Evolutionary conservation across 2,329 filamentous ascomycete species (phyloP), one percentile per base, ranked within the genome.

Genomic region (Neofusicoccum ribis): DNA sequence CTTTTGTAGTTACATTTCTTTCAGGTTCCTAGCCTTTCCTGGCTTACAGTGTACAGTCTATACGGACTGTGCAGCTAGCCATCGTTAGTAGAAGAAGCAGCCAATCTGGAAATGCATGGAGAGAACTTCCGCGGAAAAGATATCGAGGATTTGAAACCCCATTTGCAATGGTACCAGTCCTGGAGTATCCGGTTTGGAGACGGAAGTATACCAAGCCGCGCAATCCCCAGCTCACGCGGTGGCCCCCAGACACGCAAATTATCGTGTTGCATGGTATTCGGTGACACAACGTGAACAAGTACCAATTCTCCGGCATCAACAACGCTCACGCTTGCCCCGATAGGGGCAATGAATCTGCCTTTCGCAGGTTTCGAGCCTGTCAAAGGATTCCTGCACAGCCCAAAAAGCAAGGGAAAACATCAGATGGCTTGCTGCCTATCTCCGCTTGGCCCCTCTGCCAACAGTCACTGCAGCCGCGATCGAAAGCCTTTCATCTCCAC

Each of bases 211-310:
- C 12, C 41, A 46, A 9, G 37, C 12, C 0, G 7, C 20, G 23
- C 37, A 44, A 17, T n/a, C 23, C n/a, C 1, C 15, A 14, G 39
- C 14, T 5, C 14, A 12, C 17, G 17, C 20, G 11, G 20, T 8
- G 20, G 52, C 37, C 54, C 54, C 39, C 54, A 58, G 5, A 14
- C 31, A 44, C 20, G 15, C 6, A 20, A 43, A 58, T 58, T 58
- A 58, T 58, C 54, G 54, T 34, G 54, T 58, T 58, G 54, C 54
- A 58, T 41, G 15, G 23, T 17, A 12, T 12, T 39, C 39, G 39
- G 54, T 58, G 23, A 58, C 54, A 58, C 54, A 20, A 34, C 54
- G 11, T 44, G 14, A 14, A 34, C 7, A 15, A 56, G n/a, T 31
- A 14, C 39, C 12, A 58, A 15, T n/a, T 36, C 47, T 41, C n/a